phyloP scores from a whole-genome alignment of 345 rosid species.

The Adansonia digitata region DNA sequence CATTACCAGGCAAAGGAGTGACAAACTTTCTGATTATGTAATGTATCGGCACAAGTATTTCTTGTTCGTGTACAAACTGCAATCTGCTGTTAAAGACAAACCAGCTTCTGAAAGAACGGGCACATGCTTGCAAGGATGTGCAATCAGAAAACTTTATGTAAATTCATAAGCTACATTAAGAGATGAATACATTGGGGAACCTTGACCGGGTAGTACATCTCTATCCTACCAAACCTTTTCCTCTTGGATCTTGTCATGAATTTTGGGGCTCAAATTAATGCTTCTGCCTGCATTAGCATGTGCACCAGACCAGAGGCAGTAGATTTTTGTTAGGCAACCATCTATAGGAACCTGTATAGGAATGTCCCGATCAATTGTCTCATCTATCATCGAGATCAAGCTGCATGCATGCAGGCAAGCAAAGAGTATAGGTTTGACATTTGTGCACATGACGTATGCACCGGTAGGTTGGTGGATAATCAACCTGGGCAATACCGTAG shows the following conservation, averaged over 20 bases:
- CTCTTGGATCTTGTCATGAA: too few relatives aligned
- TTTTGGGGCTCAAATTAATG: conserved; percentile 15
- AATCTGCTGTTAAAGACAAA: background rate
- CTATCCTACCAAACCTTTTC: conserved; percentile 11
- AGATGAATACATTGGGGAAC: background rate
- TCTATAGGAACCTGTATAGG: conserved; percentile 42
- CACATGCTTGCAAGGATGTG: background rate
- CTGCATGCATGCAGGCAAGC: conserved; percentile 23
- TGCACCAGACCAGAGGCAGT: conserved; percentile 87
- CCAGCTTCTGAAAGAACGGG: background rate
- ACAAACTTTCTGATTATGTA: background rate
- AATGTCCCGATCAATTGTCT: conserved; percentile 51
- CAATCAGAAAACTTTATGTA: background rate
- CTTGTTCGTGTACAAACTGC: background rate
- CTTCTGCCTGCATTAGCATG: conserved; percentile 49
- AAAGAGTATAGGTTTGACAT: background rate
- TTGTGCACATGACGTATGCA: background rate
- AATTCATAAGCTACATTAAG: background rate
- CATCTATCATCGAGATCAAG: conserved; percentile 72
- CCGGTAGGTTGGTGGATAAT: background rate
- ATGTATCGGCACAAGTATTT: background rate
- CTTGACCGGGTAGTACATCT: background rate
- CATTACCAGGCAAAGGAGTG: background rate
- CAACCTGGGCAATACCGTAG: background rate
- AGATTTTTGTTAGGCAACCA: conserved; percentile 34